A percentile compares a stretch with the other conserved stretches of the same genome.
phyloP scores from a whole-genome alignment of 352 stramenopile species.

The Phytophthora hybrid region DNA sequence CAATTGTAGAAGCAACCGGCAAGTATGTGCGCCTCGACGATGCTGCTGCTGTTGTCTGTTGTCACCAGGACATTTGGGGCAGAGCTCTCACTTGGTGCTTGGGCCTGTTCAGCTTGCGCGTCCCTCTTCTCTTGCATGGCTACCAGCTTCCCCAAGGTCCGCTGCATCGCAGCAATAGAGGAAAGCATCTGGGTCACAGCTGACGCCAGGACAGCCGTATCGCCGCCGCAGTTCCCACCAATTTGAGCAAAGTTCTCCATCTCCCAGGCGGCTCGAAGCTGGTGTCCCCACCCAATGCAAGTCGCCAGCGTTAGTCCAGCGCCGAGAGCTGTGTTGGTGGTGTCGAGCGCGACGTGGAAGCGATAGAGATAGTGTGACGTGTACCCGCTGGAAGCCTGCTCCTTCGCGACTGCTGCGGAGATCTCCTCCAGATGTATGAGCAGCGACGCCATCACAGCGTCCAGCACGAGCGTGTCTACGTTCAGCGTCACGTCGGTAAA shows the following conservation, averaged over 20 bases:
- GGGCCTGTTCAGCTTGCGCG: background rate
- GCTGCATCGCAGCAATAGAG: background rate
- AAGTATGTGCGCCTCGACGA: background rate
- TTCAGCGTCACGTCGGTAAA: background rate
- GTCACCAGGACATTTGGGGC: background rate
- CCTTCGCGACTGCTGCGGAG: background rate
- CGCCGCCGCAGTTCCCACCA: background rate
- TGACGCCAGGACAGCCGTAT: background rate
- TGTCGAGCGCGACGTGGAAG: background rate
- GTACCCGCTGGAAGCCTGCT: background rate
- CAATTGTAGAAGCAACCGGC: constrained; percentile 2
- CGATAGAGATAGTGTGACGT: background rate
- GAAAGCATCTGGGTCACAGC: background rate
- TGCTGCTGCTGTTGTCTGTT: constrained; percentile 1
- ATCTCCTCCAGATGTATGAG: background rate
- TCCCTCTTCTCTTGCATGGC: background rate
- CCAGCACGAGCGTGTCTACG: background rate
- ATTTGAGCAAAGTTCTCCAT: background rate
- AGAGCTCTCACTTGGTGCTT: background rate
- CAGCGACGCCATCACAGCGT: background rate
- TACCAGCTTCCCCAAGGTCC: background rate
- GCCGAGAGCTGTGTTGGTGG: background rate
- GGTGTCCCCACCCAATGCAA: background rate
- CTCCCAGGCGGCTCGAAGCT: background rate
- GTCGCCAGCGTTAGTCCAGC: background rate